Evolutionary conservation across 768 basidiomycete species (phyloP), one percentile per base, ranked within the genome.

Genomic region (Lepiota venenata): DNA sequence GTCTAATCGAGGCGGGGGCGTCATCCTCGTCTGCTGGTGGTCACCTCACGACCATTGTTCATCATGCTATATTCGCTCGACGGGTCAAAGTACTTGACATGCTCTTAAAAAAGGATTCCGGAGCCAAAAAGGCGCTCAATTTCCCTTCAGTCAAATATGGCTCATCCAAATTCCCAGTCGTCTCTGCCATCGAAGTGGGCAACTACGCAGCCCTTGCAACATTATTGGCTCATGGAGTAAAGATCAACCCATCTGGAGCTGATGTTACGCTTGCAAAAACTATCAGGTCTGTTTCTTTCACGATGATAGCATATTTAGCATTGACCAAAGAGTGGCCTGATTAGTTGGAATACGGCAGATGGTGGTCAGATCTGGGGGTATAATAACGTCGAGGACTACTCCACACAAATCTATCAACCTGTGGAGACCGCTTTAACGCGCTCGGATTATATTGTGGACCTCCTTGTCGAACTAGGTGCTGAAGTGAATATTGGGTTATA

Each of bases 141-240:
- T 73, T 73, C 59, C 77, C 77, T 0, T 48, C 58, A 3, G 47
- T 73, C 15, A 47, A 54, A 15, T 67, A 58, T 37, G 56, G 58
- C 29, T 55, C 64, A 14, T 63, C 69, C 2, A 56, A 54, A 1
- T 74, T 74, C 59, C 77, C 78, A 1, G 46, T 80, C 12, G 61
- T 64, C 6, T 68, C 68, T 22, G 76, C 77, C 7, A 63, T 78
- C n/a, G 50, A 57, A 14, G 57, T 58, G 27, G 55, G 64, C 14
- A 58, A 69, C 36, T 74, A 74, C 56, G 66, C 71, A 2, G 69
- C 71, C 45, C 32, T 78, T 2, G 70, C 71, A 0, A 56, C 71
- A 8, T 53, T 78, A n/a, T 56, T 76, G 12, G 75, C 77, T 1
- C 64, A 76, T 59, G 77, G 74, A 2, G 75, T 65, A 2, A 75